Evolutionary conservation across 2,329 filamentous ascomycete species (phyloP), one percentile per base, ranked within the genome.

Genomic region (Epicoccum sorghinum): DNA sequence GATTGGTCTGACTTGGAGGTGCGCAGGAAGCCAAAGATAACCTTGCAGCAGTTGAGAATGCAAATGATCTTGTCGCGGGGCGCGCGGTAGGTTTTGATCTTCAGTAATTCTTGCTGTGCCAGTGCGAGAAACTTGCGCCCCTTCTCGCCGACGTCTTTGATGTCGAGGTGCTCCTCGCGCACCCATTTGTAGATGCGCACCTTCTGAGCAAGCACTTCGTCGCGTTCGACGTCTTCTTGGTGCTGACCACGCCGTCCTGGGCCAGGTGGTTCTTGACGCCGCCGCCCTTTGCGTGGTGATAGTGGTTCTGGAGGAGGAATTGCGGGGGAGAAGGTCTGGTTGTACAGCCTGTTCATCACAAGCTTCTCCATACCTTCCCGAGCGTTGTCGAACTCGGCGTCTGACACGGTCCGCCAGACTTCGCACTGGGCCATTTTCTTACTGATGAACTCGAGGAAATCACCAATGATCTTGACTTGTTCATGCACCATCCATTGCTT

Each of bases 401-500:
- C 95, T 0, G 93, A 96, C 0, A 98, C 91, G 30, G 95, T 91
- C 52, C 90, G 86, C 95, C 95, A 99, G 3, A 99, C 91, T 58
- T 99, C 95, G 70, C 95, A 99, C 61, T 91, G 85, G 12, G 89
- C 91, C 96, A 99, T 99, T 79, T 98, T 98, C 77, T 96, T 96
- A 48, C 90, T 90, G 60, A 99, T 99, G 69, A 99, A 99, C 39
- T 92, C 87, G 42, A 99, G 80, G 65, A 99, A 99, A 73, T 99
- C 96, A 62, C 91, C 87, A 57, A 99, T 96, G 59, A 99, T 98
- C 78, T 99, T 99, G 72, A 98, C 95, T 75, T 99, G 95, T 77
- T 99, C 95, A 72, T 99, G 95, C 6, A 97, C 95, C 90, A 96
- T 96, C 95, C 95, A 99, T 75, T 98, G 95, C 64, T 93, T 91